A percentile compares a stretch with the other conserved stretches of the same genome.
phyloP scores from a whole-genome alignment of 306 rosid species.

The Castanopsis chinensis region DNA sequence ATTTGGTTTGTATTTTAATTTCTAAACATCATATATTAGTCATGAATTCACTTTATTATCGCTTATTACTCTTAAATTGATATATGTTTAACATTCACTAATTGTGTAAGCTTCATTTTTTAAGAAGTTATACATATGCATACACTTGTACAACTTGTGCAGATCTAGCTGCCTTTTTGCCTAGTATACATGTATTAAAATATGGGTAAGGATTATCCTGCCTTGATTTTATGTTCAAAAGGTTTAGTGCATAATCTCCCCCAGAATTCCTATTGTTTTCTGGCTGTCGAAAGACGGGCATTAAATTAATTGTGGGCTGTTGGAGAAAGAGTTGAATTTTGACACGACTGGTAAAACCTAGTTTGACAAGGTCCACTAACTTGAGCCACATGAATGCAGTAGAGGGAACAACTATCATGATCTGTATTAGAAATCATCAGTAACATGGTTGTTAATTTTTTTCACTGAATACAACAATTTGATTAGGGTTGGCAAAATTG shows the following conservation, averaged over 20 bases:
- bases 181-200: neutral
- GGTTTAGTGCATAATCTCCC: neutral
- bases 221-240: neutral
- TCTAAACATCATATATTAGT: no score
- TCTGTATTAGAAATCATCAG: neutral
- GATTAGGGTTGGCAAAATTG: neutral
- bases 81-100: neutral
- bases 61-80: no score
- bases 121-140: neutral
- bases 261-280: neutral
- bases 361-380: neutral
- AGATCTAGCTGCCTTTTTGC: neutral
- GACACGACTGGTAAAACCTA: neutral
- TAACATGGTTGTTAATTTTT: neutral
- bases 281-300: neutral
- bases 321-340: neutral
- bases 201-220: neutral
- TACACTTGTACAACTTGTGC: neutral
- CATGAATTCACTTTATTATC: no score
- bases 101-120: neutral
- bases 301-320: neutral
- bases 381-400: neutral
- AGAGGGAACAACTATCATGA: neutral
- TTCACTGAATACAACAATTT: neutral
- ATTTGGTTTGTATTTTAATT: no score